Evolutionary conservation across 2,329 filamentous ascomycete species (phyloP), one percentile per base, ranked within the genome.

Genomic region (Neopestalotiopsis rosae): DNA sequence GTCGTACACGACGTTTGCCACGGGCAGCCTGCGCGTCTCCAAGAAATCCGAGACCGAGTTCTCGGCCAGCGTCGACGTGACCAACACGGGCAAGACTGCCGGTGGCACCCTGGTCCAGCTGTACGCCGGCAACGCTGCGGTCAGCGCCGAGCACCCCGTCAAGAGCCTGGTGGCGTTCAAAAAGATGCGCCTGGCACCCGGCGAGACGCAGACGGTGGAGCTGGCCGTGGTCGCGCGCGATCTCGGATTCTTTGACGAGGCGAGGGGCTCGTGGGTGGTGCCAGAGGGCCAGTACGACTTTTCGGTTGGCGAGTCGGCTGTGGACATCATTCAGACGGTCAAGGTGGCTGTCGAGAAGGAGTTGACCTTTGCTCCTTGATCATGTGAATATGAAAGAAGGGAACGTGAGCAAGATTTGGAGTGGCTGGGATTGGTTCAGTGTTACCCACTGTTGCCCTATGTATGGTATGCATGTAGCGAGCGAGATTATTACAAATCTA

Each of bases 91-190:
- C 14, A 76, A 74, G 0, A 74, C 84, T 0, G 76, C 80, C 3
- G 88, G 88, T 42, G 81, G 84, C 14, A 80, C 84, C 17, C 87
- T 90, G 2, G 86, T 88, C 1, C 89, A 91, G 70, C 75, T 90
- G 3, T 91, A 91, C 72, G 77, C 76, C 2, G 79, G 79, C 13
- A 71, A 66, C 13, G 32, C 61, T 4, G 63, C 67, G 3, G 24
- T 42, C 0, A 69, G 59, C 14, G 3, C 61, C 2, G 74, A 74
- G 1, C 74, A 78, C 32, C 78, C 78, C 0, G 52, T 76, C 20
- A 80, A 80, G 66, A 49, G 70, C 7, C 76, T 80, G 0, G 74
- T 76, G 5, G 78, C 73, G 1, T 80, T 80, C 34, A 61, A 73
- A 6, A 80, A 80, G 72, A 69, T 78, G 0, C 69, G 61, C 3